Evolutionary conservation across 106 monocot genomes (phyloP).

Genomic region (Dioscorea alata): DNA sequence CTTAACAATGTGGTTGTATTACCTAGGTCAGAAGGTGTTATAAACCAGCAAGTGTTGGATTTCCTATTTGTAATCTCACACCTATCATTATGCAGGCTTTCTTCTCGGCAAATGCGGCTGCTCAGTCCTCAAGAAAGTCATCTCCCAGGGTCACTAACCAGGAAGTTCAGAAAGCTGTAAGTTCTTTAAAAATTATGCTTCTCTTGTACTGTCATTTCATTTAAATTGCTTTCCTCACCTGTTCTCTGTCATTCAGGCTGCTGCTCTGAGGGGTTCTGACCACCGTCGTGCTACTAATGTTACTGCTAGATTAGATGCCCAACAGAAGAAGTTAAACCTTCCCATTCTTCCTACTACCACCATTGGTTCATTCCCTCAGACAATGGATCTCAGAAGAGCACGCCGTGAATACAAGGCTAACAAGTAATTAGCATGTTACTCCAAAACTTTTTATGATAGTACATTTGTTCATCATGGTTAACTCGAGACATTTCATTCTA

Average conservation of each 20-base stretch:
- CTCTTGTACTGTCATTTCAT: not conserved
- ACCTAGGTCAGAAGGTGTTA: not conserved
- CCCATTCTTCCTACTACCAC: conserved; percentile 43
- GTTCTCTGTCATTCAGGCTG: conserved; percentile 15
- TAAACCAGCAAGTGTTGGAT: not conserved
- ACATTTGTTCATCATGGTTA: not conserved
- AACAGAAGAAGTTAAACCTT: conserved; percentile 47
- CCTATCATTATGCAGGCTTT: conserved; percentile 14
- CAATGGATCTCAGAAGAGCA: conserved; percentile 37
- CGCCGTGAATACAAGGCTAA: conserved; percentile 66
- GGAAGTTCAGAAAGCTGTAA: conserved; percentile 36
- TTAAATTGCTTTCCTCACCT: not conserved
- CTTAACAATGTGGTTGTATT: not conserved
- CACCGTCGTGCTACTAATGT: conserved; percentile 36
- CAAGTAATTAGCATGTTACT: conserved; percentile 26
- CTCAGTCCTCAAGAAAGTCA: conserved; percentile 36
- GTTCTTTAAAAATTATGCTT: not conserved
- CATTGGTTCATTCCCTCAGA: conserved; percentile 53
- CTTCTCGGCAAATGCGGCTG: conserved; percentile 39
- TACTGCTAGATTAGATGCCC: conserved; percentile 35
- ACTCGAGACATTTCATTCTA: not conserved
- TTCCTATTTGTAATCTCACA: not conserved
- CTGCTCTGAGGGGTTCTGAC: conserved; percentile 38
- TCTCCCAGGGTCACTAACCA: conserved; percentile 34
- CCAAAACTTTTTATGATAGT: not conserved